phyloP scores from a whole-genome alignment of 164 flowering plant genomes.

The Piper longum region DNA sequence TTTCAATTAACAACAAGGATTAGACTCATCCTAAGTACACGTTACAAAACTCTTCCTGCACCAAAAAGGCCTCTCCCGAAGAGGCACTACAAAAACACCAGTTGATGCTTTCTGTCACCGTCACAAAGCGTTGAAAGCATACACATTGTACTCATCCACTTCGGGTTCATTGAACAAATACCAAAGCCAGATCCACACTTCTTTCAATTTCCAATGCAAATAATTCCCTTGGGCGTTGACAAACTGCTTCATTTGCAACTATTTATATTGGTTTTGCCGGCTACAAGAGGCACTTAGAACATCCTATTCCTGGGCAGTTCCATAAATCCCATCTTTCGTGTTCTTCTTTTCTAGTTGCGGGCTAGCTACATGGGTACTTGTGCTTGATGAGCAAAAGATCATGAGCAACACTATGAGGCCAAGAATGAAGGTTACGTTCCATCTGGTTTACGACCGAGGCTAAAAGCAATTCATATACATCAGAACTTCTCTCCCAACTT shows the following conservation, averaged over 20 bases:
- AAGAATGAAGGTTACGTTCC: slow-evolving; percentile 25
- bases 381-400: background rate
- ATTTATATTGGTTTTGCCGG: slow-evolving; percentile 5
- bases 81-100: no score
- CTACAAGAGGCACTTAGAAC: slow-evolving; percentile 8
- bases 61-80: background rate
- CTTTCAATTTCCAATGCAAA: background rate
- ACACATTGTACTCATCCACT: background rate
- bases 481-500: no score
- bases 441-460: slow-evolving; percentile 62
- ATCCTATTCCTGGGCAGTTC: background rate
- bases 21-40: background rate
- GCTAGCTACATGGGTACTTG: background rate
- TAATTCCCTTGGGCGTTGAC: slow-evolving; percentile 9
- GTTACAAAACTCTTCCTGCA: background rate
- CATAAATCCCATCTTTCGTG: no score
- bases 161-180: background rate
- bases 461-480: slow-evolving; percentile 7
- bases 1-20: background rate
- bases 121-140: background rate
- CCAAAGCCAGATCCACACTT: background rate
- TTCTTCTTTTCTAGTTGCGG: background rate
- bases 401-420: slow-evolving; percentile 62
- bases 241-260: slow-evolving; percentile 6
- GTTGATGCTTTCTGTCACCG: background rate